Percentiles rank a stretch among this genome's conserved stretches.
These are phyloP conservation scores for Fomitopsis pinicola DNA, from an alignment of 1,284 basidiomycete genomes.

Conservation along the genomic window DNA sequence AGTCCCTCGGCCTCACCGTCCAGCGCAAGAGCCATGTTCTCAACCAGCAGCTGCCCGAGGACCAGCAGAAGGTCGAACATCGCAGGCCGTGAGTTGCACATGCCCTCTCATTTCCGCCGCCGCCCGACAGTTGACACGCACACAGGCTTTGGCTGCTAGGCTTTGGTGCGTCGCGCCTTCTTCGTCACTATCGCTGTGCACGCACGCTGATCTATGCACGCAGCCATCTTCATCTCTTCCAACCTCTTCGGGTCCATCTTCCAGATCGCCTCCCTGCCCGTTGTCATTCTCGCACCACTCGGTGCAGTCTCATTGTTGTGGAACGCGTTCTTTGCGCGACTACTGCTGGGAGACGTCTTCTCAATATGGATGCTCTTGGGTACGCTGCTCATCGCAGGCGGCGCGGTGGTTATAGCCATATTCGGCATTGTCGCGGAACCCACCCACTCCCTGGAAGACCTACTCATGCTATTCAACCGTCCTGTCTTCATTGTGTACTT, in stretches of 20 bases:
- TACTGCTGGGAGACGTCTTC: constrained; percentile 86
- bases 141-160: constrained; percentile 80
- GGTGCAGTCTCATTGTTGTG: constrained; percentile 92
- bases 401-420: constrained; percentile 86
- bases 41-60: constrained; percentile 71
- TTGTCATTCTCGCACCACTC: constrained; percentile 89
- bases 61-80: constrained; percentile 65
- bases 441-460: constrained; percentile 85
- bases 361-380: constrained; percentile 83
- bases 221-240: constrained; percentile 77
- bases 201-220: constrained; percentile 9
- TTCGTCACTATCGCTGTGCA: neutral
- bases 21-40: constrained; percentile 93
- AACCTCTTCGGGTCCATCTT: constrained; percentile 93
- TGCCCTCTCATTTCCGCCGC: constrained; percentile 10
- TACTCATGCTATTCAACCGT: constrained; percentile 76
- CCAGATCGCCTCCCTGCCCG: constrained; percentile 91
- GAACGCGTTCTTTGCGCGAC: constrained; percentile 90
- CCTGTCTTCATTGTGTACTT: constrained; percentile 84
- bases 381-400: constrained; percentile 83
- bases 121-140: constrained; percentile 4
- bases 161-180: constrained; percentile 45
- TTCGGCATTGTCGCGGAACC: constrained; percentile 93
- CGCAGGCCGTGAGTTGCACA: constrained; percentile 64
- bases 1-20: constrained; percentile 89